Conservation (phyloP, 2,329 filamentous ascomycete genomes). For the Sporothrix mexicana region DNA sequence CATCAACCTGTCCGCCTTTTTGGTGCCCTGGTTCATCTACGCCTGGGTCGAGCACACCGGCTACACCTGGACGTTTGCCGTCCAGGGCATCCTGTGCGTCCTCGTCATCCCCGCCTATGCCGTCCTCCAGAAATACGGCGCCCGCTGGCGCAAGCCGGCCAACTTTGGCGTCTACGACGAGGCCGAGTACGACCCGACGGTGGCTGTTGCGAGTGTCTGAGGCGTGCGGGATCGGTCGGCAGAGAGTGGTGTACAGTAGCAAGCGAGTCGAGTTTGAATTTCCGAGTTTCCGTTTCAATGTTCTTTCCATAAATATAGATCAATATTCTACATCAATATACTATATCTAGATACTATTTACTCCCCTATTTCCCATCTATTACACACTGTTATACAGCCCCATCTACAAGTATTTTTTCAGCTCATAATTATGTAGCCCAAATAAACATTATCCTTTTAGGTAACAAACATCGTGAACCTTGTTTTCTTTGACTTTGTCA, state of each 20-base stretch:
- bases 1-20: conserved; percentile 57
- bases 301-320: background rate
- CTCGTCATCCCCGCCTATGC: conserved; percentile 31
- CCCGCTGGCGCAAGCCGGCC: conserved; percentile 19
- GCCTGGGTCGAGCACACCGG: conserved; percentile 53
- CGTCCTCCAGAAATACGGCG: conserved; percentile 28
- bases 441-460: too few relatives aligned
- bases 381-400: too few relatives aligned
- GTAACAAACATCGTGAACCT: too few relatives aligned
- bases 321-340: background rate
- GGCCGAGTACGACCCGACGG: conserved; percentile 23
- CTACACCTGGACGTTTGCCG: conserved; percentile 58
- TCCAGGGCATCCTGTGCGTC: conserved; percentile 52
- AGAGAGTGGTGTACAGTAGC: background rate
- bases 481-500: background rate
- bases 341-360: background rate
- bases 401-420: too few relatives aligned
- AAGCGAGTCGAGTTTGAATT: background rate
- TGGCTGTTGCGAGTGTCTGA: background rate
- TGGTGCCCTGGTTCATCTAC: conserved; percentile 56
- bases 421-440: too few relatives aligned
- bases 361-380: background rate
- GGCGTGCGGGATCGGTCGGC: too few relatives aligned
- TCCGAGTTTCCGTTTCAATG: background rate
- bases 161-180: conserved; percentile 25